These are phyloP conservation scores for Teratosphaeria viscida DNA, from an alignment of 2,329 filamentous ascomycete genomes.

Conservation along the genomic window DNA sequence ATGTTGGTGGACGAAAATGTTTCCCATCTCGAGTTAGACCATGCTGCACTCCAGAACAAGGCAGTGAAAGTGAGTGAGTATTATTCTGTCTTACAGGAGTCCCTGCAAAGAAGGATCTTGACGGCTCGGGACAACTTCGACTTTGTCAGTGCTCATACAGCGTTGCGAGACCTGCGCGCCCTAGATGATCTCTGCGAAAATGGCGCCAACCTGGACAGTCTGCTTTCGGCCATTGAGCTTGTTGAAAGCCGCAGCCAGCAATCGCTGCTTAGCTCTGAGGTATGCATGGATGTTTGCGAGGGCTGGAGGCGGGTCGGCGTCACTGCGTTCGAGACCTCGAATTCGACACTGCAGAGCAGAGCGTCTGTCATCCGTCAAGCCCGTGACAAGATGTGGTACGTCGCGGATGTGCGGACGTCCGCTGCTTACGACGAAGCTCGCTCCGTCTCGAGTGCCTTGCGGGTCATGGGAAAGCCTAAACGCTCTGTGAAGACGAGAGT, in stretches of 20 bases:
- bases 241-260: not conserved
- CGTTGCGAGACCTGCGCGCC: not conserved
- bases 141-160: not conserved
- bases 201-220: not conserved
- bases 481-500: slow-evolving; percentile 31
- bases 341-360: not conserved
- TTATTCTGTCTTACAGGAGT: not conserved
- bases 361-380: not conserved
- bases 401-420: slow-evolving; percentile 85
- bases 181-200: not conserved
- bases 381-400: slow-evolving; percentile 98
- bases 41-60: not conserved
- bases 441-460: slow-evolving; percentile 76
- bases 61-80: not conserved
- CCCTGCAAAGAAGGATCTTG: not conserved
- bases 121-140: not conserved
- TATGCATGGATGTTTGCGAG: not conserved
- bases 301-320: not conserved
- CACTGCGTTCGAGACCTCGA: not conserved
- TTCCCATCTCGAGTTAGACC: not conserved
- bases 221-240: not conserved
- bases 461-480: slow-evolving; percentile 65
- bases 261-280: not conserved
- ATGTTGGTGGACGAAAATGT: not conserved
- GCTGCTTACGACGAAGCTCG: slow-evolving; percentile 77